Percentiles rank a stretch among this genome's conserved stretches.
These are phyloP conservation scores for Botrytis galanthina DNA, from an alignment of 2,329 filamentous ascomycete species.

Conservation along the genomic window DNA sequence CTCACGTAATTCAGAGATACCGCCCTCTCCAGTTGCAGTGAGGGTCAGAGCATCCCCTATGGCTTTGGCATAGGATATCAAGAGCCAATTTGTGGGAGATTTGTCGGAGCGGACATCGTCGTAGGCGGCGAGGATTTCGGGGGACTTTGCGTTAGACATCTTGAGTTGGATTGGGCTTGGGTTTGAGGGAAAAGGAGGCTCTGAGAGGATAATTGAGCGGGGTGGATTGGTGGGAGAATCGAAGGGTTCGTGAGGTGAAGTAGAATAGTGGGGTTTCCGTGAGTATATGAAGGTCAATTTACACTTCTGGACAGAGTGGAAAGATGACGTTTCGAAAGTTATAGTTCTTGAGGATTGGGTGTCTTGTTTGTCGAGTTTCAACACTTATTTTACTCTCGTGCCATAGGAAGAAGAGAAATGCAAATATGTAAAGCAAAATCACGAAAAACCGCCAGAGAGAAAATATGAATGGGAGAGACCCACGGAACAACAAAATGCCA, in stretches of 20 bases:
- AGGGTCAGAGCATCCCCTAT: conserved; percentile 57
- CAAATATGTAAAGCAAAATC: no score
- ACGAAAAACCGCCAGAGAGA: neutral
- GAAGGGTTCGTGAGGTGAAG: neutral
- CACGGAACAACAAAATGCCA: conserved; percentile 20
- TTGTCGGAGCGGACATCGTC: conserved; percentile 67
- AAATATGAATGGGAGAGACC: conserved; percentile 9
- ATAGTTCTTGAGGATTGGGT: neutral
- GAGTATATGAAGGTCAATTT: neutral
- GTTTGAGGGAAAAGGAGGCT: neutral
- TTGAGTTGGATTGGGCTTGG: neutral
- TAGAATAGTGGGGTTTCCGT: neutral
- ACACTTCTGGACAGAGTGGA: neutral
- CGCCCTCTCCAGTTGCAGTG: conserved; percentile 57
- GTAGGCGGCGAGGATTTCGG: conserved; percentile 63
- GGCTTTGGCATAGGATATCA: conserved; percentile 58
- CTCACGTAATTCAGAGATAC: conserved; percentile 55
- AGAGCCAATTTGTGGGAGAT: conserved; percentile 63
- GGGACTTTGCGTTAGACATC: conserved; percentile 57
- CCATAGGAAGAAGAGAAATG: neutral
- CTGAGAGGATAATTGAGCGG: neutral
- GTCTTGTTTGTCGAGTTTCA: neutral
- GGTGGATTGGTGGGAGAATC: neutral
- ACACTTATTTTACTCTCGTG: neutral
- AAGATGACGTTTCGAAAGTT: neutral